Percentiles rank a stretch among this genome's conserved stretches.
These are phyloP conservation scores for Blastocystis hominis DNA, from an alignment of 352 stramenopile genomes.

Conservation along the genomic window DNA sequence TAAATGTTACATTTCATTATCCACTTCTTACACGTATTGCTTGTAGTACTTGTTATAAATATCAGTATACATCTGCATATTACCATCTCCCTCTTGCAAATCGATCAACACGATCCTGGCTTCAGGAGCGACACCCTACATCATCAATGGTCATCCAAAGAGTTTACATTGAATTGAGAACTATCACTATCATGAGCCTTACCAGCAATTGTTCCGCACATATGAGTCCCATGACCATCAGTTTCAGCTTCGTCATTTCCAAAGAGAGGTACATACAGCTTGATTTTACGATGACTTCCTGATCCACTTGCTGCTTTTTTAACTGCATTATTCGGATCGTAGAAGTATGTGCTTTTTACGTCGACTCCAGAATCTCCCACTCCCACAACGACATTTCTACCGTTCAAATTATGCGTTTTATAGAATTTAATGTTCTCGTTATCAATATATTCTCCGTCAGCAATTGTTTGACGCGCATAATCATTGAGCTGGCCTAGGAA, in stretches of 20 bases:
- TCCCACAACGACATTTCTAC: background rate
- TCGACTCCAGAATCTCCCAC: slow-evolving; percentile 26
- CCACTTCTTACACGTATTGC: background rate
- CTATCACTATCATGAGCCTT: background rate
- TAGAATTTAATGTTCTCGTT: too few species aligned
- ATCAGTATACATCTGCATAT: background rate
- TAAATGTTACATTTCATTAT: background rate
- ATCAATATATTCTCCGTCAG: background rate
- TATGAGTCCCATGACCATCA: background rate
- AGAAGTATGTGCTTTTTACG: slow-evolving; percentile 28
- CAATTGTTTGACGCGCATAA: background rate
- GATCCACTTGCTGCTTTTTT: background rate
- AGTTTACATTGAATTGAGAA: background rate
- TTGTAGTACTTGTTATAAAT: background rate
- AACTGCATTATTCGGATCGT: background rate
- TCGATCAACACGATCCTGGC: background rate
- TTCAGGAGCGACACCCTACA: background rate
- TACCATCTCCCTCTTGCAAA: background rate
- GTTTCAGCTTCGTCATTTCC: background rate
- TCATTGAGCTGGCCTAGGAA: slow-evolving; percentile 18
- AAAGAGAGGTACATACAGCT: background rate
- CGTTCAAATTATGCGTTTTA: background rate
- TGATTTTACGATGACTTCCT: background rate
- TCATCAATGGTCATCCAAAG: background rate
- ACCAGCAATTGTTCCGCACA: background rate